Base-by-base conservation (phyloP, 148 eudicot genomes). In the Camellia granthamiana region DNA sequence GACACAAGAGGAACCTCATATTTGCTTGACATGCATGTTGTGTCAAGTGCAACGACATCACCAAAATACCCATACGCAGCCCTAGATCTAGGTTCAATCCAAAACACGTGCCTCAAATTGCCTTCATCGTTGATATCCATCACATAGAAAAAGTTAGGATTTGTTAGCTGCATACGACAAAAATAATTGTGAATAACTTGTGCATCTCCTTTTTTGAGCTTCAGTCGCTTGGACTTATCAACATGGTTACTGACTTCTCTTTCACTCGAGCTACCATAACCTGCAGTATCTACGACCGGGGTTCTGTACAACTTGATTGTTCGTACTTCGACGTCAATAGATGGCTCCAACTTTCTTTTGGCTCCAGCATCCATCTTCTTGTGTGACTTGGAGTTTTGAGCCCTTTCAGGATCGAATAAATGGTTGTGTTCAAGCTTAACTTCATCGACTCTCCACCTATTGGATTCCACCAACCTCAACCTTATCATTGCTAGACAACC, bases 51-150 rank as follows among this genome's bases (percentile, higher is more conserved):
- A 74, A 94, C 52, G 18, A 90, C 97, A 84, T 92, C 97, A 18
- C 88, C 87, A 74, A 94, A 94, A 80, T 91, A 90, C 64, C 82
- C 88, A 72, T 81, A 84, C 15, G 91, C 92, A 80, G 85, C 87
- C 87, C 91, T 91, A 55, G 90, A 87, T 85, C 89, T 87, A 70
- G 94, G 88, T 88, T 94, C 98, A 38, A 84, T 79, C 98, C 97
- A 94, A 75, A 91, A 85, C 78, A 90, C 84, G 71, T 92, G 87
- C 78, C 85, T 86, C 75, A 94, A 30, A 81, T 71, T 75, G 75
- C 92, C 94, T 68, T 90, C 91, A 75, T 81, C 89, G 67, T 85
- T 89, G 64, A 92, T 83, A 83, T 94, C 94, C 88, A 89, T 86
- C 84, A 86, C 75, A 79, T 94, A 94, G 79, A 87, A 91, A 84